These are phyloP conservation scores for Raddia guianensis DNA, from an alignment of 176 grass and related monocot species.

Conservation along the genomic window DNA sequence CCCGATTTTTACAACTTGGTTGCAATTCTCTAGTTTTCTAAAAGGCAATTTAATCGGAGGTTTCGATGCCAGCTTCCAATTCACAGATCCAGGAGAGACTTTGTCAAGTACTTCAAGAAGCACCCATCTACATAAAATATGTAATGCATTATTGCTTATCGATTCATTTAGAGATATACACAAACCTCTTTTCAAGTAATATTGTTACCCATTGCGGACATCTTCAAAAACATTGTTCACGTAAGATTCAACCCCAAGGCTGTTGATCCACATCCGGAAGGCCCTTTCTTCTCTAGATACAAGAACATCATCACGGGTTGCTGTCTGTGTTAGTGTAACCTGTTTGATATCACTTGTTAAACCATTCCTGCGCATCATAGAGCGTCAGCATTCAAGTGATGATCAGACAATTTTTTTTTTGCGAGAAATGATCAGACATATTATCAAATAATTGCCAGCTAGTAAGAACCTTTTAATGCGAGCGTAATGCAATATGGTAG, in stretches of 20 bases:
- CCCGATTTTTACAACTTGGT: conserved; percentile 93
- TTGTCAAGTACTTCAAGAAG: conserved; percentile 98
- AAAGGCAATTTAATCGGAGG: conserved; percentile 97
- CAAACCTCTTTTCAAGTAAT: conserved; percentile 21
- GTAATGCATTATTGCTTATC: background rate
- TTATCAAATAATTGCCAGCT: conserved; percentile 13
- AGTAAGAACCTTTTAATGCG: background rate
- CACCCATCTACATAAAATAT: conserved; percentile 81
- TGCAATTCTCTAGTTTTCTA: conserved; percentile 97
- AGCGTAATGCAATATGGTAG: background rate
- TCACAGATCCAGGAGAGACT: conserved; percentile 88
- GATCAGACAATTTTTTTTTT: background rate
- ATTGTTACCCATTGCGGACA: conserved; percentile 83
- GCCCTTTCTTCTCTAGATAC: conserved; percentile 95
- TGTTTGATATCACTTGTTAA: conserved; percentile 75
- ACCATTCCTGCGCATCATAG: conserved; percentile 73
- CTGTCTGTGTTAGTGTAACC: conserved; percentile 59
- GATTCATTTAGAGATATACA: conserved; percentile 28
- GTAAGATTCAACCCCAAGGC: conserved; percentile 85
- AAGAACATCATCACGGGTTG: conserved; percentile 76
- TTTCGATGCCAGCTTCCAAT: conserved; percentile 92
- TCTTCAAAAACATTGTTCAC: conserved; percentile 99
- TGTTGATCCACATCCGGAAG: conserved; percentile 99
- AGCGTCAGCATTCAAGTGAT: conserved; percentile 30
- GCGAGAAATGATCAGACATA: background rate